A percentile compares a stretch with the other conserved stretches of the same genome.
These are phyloP conservation scores for Solanum tacnaense DNA, from an alignment of 257 asterid genomes.

Conservation along the genomic window DNA sequence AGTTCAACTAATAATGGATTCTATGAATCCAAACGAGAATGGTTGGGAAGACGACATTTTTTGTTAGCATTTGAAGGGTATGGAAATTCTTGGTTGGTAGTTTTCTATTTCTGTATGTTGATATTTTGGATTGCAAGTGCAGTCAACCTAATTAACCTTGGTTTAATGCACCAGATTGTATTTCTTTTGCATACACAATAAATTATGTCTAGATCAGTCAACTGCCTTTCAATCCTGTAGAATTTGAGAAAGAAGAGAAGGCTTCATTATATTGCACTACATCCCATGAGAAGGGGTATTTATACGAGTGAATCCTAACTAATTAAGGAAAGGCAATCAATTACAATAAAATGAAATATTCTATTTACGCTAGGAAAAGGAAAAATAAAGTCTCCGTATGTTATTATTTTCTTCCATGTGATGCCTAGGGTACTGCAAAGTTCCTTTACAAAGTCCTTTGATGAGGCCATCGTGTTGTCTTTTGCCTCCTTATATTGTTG, in stretches of 20 bases:
- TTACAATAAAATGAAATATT: background rate
- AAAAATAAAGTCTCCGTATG: background rate
- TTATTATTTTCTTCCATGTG: background rate
- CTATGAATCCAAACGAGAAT: conserved; percentile 89
- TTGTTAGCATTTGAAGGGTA: conserved; percentile 82
- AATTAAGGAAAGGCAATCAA: background rate
- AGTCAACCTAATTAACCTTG: background rate
- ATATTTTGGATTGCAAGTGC: background rate
- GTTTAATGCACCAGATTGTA: background rate
- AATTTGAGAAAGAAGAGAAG: background rate
- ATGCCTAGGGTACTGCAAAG: background rate
- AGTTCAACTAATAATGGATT: conserved; percentile 58
- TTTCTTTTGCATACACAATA: background rate
- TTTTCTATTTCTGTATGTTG: background rate
- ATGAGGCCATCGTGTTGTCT: background rate
- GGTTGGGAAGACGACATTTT: conserved; percentile 92
- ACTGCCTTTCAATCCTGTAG: background rate
- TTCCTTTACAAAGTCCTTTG: background rate
- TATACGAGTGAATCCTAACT: background rate
- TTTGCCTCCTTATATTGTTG: background rate
- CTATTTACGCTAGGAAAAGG: background rate
- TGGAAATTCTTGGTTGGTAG: background rate
- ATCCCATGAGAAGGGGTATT: background rate
- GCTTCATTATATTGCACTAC: background rate
- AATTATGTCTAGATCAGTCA: background rate